Conservation (phyloP, 805 yeast genomes). For the Saccharomycopsis capsularis region DNA sequence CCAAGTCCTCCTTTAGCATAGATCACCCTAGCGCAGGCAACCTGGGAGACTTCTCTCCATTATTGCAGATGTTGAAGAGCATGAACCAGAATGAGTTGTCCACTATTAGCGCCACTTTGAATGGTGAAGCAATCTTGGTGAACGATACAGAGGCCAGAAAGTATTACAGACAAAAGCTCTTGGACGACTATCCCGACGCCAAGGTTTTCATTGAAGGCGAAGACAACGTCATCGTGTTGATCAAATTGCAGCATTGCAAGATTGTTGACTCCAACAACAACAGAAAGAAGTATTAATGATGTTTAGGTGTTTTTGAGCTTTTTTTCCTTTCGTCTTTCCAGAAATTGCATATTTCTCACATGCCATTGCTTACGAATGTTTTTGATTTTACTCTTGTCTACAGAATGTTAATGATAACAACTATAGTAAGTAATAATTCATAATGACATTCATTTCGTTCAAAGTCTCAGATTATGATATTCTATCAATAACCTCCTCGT, state of each 20-base stretch:
- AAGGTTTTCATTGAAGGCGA: constrained; percentile 54
- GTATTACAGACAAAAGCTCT: constrained; percentile 55
- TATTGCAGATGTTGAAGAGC: constrained; percentile 59
- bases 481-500: constrained; percentile 37
- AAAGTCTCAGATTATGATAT: constrained; percentile 10
- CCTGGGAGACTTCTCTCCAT: constrained; percentile 31
- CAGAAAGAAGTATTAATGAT: constrained; percentile 29
- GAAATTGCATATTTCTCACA: not conserved
- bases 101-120: constrained; percentile 73
- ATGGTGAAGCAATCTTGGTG: constrained; percentile 61
- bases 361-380: no score
- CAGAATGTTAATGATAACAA: no score
- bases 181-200: constrained; percentile 51
- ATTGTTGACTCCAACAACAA: constrained; percentile 76
- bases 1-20: constrained; percentile 32
- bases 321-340: not conserved
- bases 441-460: not conserved
- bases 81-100: constrained; percentile 76
- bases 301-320: not conserved
- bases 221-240: constrained; percentile 58
- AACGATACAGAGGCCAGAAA: constrained; percentile 38
- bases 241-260: constrained; percentile 59
- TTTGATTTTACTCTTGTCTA: not conserved
- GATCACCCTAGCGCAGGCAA: constrained; percentile 25
- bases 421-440: no score